Evolutionary conservation across 192 early-diverging fungal genomes (phyloP), one percentile per base, ranked within the genome.

Genomic region (Funneliformis mosseae): DNA sequence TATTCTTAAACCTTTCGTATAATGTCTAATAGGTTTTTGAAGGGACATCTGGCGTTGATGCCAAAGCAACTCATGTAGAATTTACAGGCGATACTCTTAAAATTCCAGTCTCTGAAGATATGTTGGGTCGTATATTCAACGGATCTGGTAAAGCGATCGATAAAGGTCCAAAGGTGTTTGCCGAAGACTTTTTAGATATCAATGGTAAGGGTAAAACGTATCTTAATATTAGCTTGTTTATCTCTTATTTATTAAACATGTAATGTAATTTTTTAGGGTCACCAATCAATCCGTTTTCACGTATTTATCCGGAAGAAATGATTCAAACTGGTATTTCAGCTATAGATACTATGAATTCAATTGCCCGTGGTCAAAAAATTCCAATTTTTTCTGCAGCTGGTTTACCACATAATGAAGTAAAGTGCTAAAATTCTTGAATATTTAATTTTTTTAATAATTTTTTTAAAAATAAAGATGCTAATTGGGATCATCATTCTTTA

Each of bases 331-430:
- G 98, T 83, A 94, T 99, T 76, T 98, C 97, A 74, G 94, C 98
- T 66, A 99, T 99, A 77, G 98, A 99, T 83, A 98, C 97, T 64
- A 99, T 99, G 98, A 98, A 98, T 91, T 98, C 97, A 23, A 98
- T 99, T 91, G 98, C 98, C 43, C 96, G 98, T 90, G 98, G 98
- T n/a, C 98, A 99, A 87, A 99, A 99, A 91, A 99, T 99, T 82
- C 98, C 98, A 46, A 99, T 99, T 79, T 99, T 99, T 91, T 99
- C 98, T 48, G 97, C 98, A 38, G 92, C 97, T 81, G 98, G 98
- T 83, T 85, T 99, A 67, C 98, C 98, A 39, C 98, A 99, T 87
- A 99, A 99, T 87, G 97, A 99, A 84, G 94, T 95, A 84, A 55
- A 83, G 63, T 39, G 5, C 3, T 46, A 33, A 75, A 63, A 27